A percentile compares a stretch with the other conserved stretches of the same genome.
Evolutionary conservation across 1,284 basidiomycete genomes (phyloP).

Genomic region (Ceratobasidium sp.): DNA sequence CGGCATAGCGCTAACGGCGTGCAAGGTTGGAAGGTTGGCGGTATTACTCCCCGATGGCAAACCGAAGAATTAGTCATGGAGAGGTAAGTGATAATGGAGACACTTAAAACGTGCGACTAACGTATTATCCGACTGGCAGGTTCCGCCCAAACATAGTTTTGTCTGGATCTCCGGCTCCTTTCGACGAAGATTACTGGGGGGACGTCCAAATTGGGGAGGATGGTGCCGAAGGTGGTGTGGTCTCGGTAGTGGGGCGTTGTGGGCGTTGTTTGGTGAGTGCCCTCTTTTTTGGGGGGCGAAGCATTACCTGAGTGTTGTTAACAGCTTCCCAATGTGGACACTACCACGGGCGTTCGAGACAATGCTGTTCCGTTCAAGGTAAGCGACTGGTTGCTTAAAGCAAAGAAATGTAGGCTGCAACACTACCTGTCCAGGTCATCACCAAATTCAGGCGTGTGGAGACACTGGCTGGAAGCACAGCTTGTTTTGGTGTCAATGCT

Average conservation of each 20-base stretch:
- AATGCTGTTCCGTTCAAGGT: conserved; percentile 70
- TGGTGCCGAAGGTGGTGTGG: conserved; percentile 47
- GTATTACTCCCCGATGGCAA: conserved; percentile 48
- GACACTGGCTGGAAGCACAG: conserved; percentile 22
- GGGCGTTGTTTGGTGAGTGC: conserved; percentile 72
- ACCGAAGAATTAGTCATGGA: conserved; percentile 65
- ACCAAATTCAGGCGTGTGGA: conserved; percentile 34
- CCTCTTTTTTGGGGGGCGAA: conserved; percentile 21
- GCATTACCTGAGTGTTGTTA: neutral
- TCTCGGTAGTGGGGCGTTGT: conserved; percentile 73
- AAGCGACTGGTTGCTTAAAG: neutral
- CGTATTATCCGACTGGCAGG: conserved; percentile 54
- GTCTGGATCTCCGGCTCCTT: conserved; percentile 63
- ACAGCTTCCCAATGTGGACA: conserved; percentile 77
- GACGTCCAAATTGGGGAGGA: conserved; percentile 62
- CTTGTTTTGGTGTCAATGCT: conserved; percentile 49
- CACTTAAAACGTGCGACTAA: neutral
- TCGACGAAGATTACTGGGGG: conserved; percentile 67
- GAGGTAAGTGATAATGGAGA: conserved; percentile 58
- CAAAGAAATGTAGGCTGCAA: neutral
- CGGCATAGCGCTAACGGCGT: conserved; percentile 56
- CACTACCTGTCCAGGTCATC: neutral
- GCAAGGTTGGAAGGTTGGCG: conserved; percentile 67
- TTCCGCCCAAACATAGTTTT: conserved; percentile 80
- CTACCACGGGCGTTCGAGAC: conserved; percentile 71